phyloP scores from a whole-genome alignment of 2,329 filamentous ascomycete genomes.

The Leptographium galeiforme region DNA sequence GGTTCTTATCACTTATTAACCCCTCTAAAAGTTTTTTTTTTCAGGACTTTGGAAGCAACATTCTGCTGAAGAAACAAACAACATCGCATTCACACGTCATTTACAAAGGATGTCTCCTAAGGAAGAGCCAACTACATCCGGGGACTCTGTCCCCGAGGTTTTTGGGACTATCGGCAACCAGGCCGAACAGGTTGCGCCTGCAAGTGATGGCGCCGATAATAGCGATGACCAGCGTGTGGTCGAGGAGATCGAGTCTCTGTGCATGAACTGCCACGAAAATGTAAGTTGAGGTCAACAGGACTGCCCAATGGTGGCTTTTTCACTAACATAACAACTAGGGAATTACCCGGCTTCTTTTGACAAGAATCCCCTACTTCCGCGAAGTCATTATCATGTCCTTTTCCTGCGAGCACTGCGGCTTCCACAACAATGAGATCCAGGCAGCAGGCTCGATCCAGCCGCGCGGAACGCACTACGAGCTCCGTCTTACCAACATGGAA shows the following conservation, averaged over 20 bases:
- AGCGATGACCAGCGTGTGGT: slow-evolving; percentile 41
- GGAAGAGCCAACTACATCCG: slow-evolving; percentile 15
- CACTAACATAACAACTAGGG: slow-evolving; percentile 28
- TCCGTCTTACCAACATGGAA: slow-evolving; percentile 56
- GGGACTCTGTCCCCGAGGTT: slow-evolving; percentile 34
- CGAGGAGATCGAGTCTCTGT: slow-evolving; percentile 63
- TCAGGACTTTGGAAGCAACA: not conserved
- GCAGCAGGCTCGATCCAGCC: slow-evolving; percentile 85
- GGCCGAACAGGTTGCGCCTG: slow-evolving; percentile 34
- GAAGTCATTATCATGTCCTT: slow-evolving; percentile 98
- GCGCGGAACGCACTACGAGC: slow-evolving; percentile 70
- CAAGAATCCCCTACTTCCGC: slow-evolving; percentile 90
- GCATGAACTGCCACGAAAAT: slow-evolving; percentile 77
- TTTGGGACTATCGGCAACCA: slow-evolving; percentile 52
- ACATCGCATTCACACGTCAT: not conserved
- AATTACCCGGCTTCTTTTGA: slow-evolving; percentile 72
- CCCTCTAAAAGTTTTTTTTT: slow-evolving; percentile 9
- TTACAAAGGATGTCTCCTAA: slow-evolving; percentile 20
- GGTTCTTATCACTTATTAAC: slow-evolving; percentile 1
- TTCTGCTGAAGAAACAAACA: not conserved
- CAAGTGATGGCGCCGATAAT: slow-evolving; percentile 17
- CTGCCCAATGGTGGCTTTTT: not conserved
- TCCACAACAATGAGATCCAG: slow-evolving; percentile 89
- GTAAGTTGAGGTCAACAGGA: slow-evolving; percentile 27
- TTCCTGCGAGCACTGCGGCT: slow-evolving; percentile 74